Base-by-base conservation (phyloP, 2,329 filamentous ascomycete genomes). In the Decorospora gaudefroyi region DNA sequence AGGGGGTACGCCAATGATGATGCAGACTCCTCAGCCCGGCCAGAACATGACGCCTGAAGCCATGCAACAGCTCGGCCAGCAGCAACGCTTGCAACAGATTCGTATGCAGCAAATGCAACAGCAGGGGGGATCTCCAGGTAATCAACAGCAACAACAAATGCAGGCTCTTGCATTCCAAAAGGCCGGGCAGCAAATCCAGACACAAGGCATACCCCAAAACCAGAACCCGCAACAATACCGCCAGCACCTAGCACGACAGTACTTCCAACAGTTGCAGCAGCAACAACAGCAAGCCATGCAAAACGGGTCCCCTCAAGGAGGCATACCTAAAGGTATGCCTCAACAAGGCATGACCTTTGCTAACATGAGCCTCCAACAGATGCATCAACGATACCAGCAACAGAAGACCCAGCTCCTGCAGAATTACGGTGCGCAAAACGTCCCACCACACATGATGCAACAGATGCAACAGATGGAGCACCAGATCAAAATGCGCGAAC, bases 1-100 rank as follows among this genome's bases (percentile, higher is more conserved):
- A 49, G 65, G 68, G 19, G 57, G 55, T 11, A 69, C 68, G 9
- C 68, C 66, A 4, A 62, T 67, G 49, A 70, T 72, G 65, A 68
- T 70, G 58, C 53, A 59, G 13, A 64, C 61, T 16, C 61, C 65
- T 25, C 67, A 68, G 23, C 55, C 58, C 11, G 52, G 59, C 19
- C 59, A 67, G 19, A 61, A 60, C 33, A 62, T 69, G 57, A 67
- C 67, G 4, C 67, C 65, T 4, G 67, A 70, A 31, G 62, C 68
- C 8, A 59, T 68, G 51, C 62, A 69, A 22, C 53, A 62, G 32
- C 18, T 61, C 15, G n/a, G n/a, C n/a, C 61, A 61, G 28, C 53
- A 57, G 18, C 60, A 64, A n/a, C 62, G 59, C 25, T 46, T 55
- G 44, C 55, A 56, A 26, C 61, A 67, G 40, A 53, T 67, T 41